Conservation (phyloP, 1,284 basidiomycete species). For the Fomitopsis pinicola region DNA sequence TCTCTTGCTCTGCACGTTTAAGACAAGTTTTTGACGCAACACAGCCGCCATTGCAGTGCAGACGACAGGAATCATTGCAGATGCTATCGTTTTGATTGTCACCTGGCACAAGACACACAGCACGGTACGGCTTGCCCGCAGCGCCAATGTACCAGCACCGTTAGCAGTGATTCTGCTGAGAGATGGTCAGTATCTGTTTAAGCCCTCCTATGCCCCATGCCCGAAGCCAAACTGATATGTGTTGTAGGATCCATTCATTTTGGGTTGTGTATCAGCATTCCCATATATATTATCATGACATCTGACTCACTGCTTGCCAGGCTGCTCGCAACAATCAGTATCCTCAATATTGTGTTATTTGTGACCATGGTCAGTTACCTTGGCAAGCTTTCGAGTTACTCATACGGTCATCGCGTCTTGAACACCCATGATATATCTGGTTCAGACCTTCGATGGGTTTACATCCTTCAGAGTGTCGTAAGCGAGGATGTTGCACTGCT, state of each 20-base stretch:
- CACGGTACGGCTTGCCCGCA: not conserved
- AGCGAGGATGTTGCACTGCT: too few relatives aligned
- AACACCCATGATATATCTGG: too few relatives aligned
- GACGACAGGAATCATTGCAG: not conserved
- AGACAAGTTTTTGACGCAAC: too few relatives aligned
- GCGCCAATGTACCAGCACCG: not conserved
- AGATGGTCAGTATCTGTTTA: not conserved
- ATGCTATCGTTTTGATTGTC: not conserved
- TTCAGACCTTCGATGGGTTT: too few relatives aligned
- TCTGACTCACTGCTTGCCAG: not conserved
- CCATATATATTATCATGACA: not conserved
- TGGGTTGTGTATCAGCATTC: not conserved
- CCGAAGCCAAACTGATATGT: not conserved
- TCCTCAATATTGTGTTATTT: not conserved
- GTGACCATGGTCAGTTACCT: not conserved
- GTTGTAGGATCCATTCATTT: not conserved
- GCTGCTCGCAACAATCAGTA: not conserved
- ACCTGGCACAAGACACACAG: not conserved
- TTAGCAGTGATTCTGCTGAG: not conserved
- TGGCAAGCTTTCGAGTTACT: too few relatives aligned
- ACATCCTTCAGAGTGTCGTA: too few relatives aligned
- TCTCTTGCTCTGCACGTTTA: too few relatives aligned
- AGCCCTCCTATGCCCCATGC: not conserved
- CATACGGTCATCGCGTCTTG: too few relatives aligned
- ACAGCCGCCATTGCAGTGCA: too few relatives aligned